Conservation (phyloP, 352 stramenopile species). For the Pythium sukuiense region DNA sequence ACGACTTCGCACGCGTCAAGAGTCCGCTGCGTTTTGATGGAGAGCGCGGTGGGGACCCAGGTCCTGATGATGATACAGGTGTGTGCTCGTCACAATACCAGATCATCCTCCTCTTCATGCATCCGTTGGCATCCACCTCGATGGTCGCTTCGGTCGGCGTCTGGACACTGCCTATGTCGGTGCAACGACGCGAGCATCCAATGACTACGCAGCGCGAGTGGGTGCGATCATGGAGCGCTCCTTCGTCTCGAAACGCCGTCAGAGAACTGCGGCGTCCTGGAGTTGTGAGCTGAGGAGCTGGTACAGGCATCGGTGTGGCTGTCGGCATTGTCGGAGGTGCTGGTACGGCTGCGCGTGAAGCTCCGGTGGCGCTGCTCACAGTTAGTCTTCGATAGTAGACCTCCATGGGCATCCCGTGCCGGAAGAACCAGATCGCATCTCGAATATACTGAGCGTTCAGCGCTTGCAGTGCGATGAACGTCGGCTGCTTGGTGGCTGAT, state of each 20-base stretch:
- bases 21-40: slow-evolving; percentile 35
- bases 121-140: neutral
- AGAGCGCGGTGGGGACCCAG: slow-evolving; percentile 29
- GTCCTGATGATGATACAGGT: slow-evolving; percentile 15
- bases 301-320: neutral
- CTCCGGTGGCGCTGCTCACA: neutral
- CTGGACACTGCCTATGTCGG: slow-evolving; percentile 1
- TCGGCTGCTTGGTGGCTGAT: slow-evolving; percentile 56
- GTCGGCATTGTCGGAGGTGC: neutral
- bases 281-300: neutral
- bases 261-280: slow-evolving; percentile 29
- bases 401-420: slow-evolving; percentile 47
- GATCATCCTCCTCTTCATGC: neutral
- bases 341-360: neutral
- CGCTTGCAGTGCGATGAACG: slow-evolving; percentile 56
- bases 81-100: slow-evolving; percentile 28
- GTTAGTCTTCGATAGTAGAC: slow-evolving; percentile 17
- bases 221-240: slow-evolving; percentile 39
- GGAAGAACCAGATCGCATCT: slow-evolving; percentile 66
- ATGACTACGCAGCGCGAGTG: slow-evolving; percentile 53
- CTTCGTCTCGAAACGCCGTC: slow-evolving; percentile 42
- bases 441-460: slow-evolving; percentile 58
- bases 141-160: neutral
- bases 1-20: slow-evolving; percentile 32
- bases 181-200: slow-evolving; percentile 36